Base-by-base conservation (phyloP, 257 asterid species). In the Solanum arcanum region DNA sequence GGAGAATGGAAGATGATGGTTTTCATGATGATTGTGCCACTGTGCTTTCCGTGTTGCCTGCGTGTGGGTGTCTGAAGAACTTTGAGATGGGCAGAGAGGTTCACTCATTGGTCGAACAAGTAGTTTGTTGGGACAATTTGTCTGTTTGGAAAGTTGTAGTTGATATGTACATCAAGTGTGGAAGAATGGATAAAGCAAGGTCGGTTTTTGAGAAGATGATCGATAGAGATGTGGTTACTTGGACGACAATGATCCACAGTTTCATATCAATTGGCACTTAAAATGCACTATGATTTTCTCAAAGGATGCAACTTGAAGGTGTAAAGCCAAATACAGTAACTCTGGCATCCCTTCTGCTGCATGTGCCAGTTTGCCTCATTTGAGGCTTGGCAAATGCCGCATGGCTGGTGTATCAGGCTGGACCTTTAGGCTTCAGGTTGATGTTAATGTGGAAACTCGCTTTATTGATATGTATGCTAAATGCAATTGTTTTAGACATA, bases 231-330 rank as follows among this genome's bases (percentile, higher is more conserved):
- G 98, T 96, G 35, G 94, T 95, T 47, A 91, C 95, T 2, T 96
- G 99, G 99, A 96, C 99, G 52, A 88, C 95, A 27, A 69, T 96
- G 94, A 93, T 96, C 59, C 90, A 94, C n/a, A 98, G 98, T 37
- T 93, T 92, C 90, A 85, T 93, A 86, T 89, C 88, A 87, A 88
- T 84, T 18, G 91, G 90, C 82, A 94, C 56, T 64, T 88, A 47
- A 21, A 62, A 86, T 70, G 98, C 98, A 7, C 81, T 95, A 29
- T 92, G 88, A 86, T 64, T 95, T 89, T 27, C 27, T 27, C 27
- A 27, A 27, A 27, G 27, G 27, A 27, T 27, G 27, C 27, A 27
- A 27, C 27, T 27, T 27, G 27, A 27, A 27, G 27, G 27, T 27
- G 27, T 27, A 27, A 27, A 27, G 27, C 27, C 27, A 27, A 27